These are phyloP conservation scores for Neoascochyta sp. DNA, from an alignment of 2,329 filamentous ascomycete species.

Conservation along the genomic window DNA sequence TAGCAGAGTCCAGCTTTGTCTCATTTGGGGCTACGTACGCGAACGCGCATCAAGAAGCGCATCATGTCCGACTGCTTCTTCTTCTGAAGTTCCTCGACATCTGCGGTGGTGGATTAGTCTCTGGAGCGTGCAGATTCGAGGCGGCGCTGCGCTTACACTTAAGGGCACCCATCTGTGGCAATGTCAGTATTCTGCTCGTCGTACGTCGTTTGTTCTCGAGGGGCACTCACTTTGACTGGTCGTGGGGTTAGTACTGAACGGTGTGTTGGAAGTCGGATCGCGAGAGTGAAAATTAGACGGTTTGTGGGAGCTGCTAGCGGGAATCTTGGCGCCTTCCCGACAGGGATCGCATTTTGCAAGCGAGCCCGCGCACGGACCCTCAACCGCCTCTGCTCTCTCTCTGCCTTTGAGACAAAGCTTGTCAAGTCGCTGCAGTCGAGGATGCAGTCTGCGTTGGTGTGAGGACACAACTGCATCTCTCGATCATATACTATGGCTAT, in stretches of 20 bases:
- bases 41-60: constrained; percentile 90
- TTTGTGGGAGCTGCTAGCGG: no score
- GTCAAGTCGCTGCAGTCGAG: no score
- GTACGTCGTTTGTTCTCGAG: constrained; percentile 4
- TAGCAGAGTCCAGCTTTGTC: constrained; percentile 19
- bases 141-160: constrained; percentile 57
- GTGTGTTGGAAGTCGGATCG: no score
- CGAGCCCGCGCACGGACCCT: no score
- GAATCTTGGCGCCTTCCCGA: no score
- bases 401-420: no score
- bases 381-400: no score
- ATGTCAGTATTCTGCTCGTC: constrained; percentile 17
- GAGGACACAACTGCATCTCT: no score
- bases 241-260: constrained; percentile 13
- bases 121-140: constrained; percentile 4
- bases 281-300: no score
- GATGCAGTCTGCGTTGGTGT: no score
- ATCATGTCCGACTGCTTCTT: constrained; percentile 99
- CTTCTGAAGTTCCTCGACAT: constrained; percentile 99
- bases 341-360: no score
- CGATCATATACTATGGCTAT: no score
- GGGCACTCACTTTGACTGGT: constrained; percentile 12
- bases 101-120: constrained; percentile 43
- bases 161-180: constrained; percentile 87
- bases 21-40: constrained; percentile 45